Percentiles rank a stretch among this genome's conserved stretches.
phyloP scores from a whole-genome alignment of 2,329 filamentous ascomycete genomes.

The Epichloe typhina region DNA sequence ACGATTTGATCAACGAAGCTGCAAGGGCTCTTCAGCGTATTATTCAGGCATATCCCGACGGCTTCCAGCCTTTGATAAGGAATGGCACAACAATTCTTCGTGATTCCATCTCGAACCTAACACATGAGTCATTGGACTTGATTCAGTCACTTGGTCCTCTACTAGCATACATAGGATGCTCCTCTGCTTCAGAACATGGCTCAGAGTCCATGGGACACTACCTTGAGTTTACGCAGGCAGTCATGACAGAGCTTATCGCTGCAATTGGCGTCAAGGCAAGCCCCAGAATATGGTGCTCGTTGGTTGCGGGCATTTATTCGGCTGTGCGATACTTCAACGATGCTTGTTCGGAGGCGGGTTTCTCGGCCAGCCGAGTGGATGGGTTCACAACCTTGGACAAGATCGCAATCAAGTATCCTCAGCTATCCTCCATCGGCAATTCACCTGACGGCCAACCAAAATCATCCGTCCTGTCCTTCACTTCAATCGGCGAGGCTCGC shows the following conservation, averaged over 20 bases:
- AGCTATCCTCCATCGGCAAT: conserved; percentile 11
- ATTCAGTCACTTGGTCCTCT: conserved; percentile 27
- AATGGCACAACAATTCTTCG: conserved; percentile 16
- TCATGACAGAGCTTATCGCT: conserved; percentile 23
- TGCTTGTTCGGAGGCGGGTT: conserved; percentile 19
- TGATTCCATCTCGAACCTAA: conserved; percentile 10
- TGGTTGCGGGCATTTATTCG: conserved; percentile 25
- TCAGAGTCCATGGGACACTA: conserved; percentile 25
- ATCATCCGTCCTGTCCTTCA: conserved; percentile 4
- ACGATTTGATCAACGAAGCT: conserved; percentile 28
- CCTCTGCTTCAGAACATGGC: conserved; percentile 13
- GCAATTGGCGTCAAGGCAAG: conserved; percentile 20
- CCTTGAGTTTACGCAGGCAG: conserved; percentile 22
- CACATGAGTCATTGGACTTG: conserved; percentile 12
- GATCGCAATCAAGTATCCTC: conserved; percentile 17
- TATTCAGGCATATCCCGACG: conserved; percentile 21
- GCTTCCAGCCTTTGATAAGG: conserved; percentile 21
- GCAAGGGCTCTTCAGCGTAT: conserved; percentile 28
- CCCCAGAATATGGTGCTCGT: conserved; percentile 23
- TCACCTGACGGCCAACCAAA: not conserved
- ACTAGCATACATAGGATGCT: conserved; percentile 37
- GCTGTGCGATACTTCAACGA: conserved; percentile 26
- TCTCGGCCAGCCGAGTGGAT: conserved; percentile 11
- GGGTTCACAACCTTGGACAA: conserved; percentile 2
- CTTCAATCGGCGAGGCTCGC: conserved; percentile 16